Base-by-base conservation (phyloP, 345 rosid species). In the Salix koriyanagi region DNA sequence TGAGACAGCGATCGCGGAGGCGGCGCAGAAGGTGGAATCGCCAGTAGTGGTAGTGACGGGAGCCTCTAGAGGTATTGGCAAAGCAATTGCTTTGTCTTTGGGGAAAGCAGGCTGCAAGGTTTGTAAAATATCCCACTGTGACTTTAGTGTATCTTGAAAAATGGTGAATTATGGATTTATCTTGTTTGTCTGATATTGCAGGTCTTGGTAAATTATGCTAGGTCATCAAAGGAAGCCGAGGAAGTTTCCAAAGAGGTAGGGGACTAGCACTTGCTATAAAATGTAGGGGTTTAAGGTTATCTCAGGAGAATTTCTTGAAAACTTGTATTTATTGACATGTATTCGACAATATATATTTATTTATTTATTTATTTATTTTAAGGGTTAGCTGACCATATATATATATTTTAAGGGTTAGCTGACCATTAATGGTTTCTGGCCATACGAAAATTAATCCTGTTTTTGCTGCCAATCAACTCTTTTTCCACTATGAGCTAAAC, bases 1-100 rank as follows among this genome's bases (percentile, higher is more conserved):
- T 71, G 94, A 90, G 79, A 84, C 86, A 80, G 71, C 87, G 46
- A 84, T 76, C 67, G 66, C 73, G 7, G 90, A 83, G 74, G 84
- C 84, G 67, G 82, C 81, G 60, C 80, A 80, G 42, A 85, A 86
- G 72, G 89, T 89, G 69, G 95, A 96, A 82, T 79, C 97, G 60
- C 98, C 97, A 0, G 98, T 92, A 14, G 98, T 86, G 34, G 75
- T 96, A 50, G 91, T 96, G 68, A 94, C 98, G 13, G 99, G 99
- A 86, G 99, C 99, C 48, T 96, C 99, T 30, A 89, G 99, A 83
- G 99, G 99, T 58, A 96, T 96, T 79, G 98, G 99, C 46, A 96
- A 74, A 87, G 92, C 99, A 28, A 81, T 96, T 82, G 99, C 99
- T n/a, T 82, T 92, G 70, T 77, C 97, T 65, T 71, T 96, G 85